phyloP scores from a whole-genome alignment of 23 red algal species.

The Gracilaria domingensis region DNA sequence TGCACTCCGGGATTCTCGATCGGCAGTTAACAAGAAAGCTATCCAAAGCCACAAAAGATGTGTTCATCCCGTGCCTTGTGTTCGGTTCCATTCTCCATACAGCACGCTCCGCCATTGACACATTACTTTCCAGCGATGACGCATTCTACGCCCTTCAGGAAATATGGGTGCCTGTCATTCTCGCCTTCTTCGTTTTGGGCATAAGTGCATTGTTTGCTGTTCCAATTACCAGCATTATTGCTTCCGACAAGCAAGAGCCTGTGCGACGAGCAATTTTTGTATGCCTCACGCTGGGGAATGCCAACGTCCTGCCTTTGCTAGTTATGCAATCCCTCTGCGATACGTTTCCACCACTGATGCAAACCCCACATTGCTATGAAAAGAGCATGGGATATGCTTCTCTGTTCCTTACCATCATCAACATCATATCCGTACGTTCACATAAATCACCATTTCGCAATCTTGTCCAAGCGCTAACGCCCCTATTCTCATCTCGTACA shows the following conservation, averaged over 20 bases:
- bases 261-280: conserved; percentile 45
- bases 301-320: conserved; percentile 41
- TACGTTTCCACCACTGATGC: conserved; percentile 38
- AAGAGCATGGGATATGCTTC: conserved; percentile 54
- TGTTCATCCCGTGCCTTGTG: conserved; percentile 54
- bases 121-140: conserved; percentile 7
- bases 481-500: too few species aligned
- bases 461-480: background rate
- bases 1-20: background rate
- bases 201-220: background rate
- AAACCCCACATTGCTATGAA: conserved; percentile 29
- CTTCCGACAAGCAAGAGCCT: conserved; percentile 28
- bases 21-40: conserved; percentile 3
- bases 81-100: conserved; percentile 60
- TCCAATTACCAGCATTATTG: conserved; percentile 36
- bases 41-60: conserved; percentile 28
- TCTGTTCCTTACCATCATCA: conserved; percentile 39
- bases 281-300: conserved; percentile 52
- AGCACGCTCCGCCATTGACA: conserved; percentile 22
- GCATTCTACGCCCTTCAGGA: conserved; percentile 14
- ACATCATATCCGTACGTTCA: conserved; percentile 51
- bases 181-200: conserved; percentile 30
- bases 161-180: conserved; percentile 44
- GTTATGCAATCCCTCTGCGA: conserved; percentile 59
- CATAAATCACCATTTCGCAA: background rate